Evolutionary conservation across 2,329 filamentous ascomycete genomes (phyloP).

Genomic region (Aspergillus pseudoglaucus): DNA sequence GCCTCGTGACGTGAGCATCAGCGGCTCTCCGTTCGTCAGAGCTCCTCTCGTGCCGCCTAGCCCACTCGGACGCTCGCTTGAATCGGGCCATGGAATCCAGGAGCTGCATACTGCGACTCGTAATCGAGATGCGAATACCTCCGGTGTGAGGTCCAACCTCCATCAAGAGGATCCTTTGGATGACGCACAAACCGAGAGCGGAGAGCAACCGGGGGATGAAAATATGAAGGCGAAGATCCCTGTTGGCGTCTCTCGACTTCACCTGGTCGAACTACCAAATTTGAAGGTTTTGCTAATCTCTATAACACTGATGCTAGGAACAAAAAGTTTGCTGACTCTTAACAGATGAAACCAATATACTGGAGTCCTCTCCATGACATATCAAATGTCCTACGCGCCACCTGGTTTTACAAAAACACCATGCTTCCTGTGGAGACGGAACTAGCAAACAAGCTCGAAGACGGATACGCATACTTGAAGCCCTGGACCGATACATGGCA

Average conservation of each 20-base stretch:
- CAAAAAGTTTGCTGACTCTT: neutral
- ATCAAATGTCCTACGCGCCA: conserved; percentile 72
- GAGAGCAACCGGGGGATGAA: conserved; percentile 19
- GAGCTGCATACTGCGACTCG: conserved; percentile 12
- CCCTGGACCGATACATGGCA: conserved; percentile 90
- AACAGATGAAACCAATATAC: conserved; percentile 90
- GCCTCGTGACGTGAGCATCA: conserved; percentile 36
- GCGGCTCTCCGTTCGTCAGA: conserved; percentile 45
- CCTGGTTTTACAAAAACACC: conserved; percentile 96
- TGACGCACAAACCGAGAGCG: conserved; percentile 6
- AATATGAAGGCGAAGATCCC: conserved; percentile 55
- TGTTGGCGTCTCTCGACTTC: conserved; percentile 83
- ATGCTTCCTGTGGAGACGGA: conserved; percentile 82
- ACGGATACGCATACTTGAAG: conserved; percentile 78
- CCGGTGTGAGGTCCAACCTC: conserved; percentile 20
- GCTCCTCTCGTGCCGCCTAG: conserved; percentile 28
- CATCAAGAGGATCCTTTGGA: conserved; percentile 13
- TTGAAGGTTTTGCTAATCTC: conserved; percentile 41
- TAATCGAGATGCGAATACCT: conserved; percentile 18
- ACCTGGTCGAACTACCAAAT: conserved; percentile 76
- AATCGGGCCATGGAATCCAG: conserved; percentile 16
- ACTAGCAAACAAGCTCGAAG: conserved; percentile 86
- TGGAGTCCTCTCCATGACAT: conserved; percentile 93
- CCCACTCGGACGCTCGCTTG: conserved; percentile 24
- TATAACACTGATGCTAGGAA: neutral